Percentiles rank a stretch among this genome's conserved stretches.
Conservation (phyloP, 2,329 filamentous ascomycete species). For the Colletotrichum sp. region DNA sequence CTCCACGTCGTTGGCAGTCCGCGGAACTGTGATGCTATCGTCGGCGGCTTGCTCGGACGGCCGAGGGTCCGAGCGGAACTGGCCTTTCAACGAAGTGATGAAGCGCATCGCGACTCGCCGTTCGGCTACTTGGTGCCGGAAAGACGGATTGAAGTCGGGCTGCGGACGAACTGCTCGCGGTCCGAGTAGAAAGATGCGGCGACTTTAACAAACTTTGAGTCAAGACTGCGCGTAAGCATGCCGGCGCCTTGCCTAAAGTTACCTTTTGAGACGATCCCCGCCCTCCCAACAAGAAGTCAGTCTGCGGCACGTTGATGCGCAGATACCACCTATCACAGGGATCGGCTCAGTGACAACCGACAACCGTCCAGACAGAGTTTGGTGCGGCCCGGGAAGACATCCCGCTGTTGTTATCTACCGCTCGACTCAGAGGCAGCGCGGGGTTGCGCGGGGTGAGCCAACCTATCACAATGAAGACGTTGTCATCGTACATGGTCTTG, state of each 20-base stretch:
- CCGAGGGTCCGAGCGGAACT: not conserved
- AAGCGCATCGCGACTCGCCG: not conserved
- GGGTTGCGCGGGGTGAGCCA: not conserved
- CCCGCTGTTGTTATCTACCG: not conserved
- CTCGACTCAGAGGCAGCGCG: not conserved
- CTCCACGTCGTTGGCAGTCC: not conserved
- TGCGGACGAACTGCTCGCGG: not conserved
- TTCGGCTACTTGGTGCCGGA: not conserved
- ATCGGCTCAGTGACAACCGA: not conserved
- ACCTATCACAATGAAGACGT: conserved; percentile 1
- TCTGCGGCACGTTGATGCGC: not conserved
- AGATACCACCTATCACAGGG: not conserved
- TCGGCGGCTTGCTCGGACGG: not conserved
- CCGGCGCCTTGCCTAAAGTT: not conserved
- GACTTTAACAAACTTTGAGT: not conserved
- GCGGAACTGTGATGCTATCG: not conserved
- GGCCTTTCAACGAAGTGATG: not conserved
- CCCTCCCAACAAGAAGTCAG: not conserved
- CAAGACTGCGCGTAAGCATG: not conserved
- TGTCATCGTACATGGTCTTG: conserved; percentile 3
- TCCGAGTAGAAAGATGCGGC: not conserved
- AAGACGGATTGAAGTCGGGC: not conserved
- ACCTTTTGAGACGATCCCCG: not conserved
- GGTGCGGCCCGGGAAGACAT: not conserved
- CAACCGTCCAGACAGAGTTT: not conserved